Percentiles rank a stretch among this genome's conserved stretches.
Evolutionary conservation across 148 eudicot species (phyloP).

Genomic region (Chenopodium berlandieri): DNA sequence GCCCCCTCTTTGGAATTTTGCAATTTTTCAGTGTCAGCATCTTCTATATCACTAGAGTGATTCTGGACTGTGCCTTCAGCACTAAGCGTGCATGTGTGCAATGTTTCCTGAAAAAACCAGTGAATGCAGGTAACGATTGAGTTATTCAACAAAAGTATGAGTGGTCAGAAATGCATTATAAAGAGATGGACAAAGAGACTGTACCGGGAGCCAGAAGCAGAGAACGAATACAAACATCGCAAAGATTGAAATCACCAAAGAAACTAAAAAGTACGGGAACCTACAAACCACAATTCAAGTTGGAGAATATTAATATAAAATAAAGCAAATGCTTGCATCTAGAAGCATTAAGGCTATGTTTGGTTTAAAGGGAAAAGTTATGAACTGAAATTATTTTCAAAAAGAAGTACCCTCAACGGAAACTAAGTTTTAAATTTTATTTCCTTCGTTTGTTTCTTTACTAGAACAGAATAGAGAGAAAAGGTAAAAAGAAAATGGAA

Average conservation of each 20-base stretch:
- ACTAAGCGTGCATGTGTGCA: conserved; percentile 34
- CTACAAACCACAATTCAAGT: conserved; percentile 28
- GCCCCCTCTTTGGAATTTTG: conserved; percentile 11
- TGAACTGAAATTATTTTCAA: not conserved
- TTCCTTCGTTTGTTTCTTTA: no score
- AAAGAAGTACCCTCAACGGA: no score
- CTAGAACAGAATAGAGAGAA: no score
- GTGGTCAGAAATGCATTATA: not conserved
- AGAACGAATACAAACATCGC: conserved; percentile 36
- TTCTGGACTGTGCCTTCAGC: conserved; percentile 16
- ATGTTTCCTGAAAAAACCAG: conserved; percentile 42
- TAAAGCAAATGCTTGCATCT: not conserved
- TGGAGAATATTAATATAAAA: not conserved
- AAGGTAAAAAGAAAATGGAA: no score
- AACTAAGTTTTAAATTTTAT: no score
- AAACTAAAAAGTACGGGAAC: conserved; percentile 54
- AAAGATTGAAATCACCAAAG: conserved; percentile 43
- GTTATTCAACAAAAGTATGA: not conserved
- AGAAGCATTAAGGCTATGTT: not conserved
- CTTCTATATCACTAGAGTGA: conserved; percentile 23
- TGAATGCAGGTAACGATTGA: not conserved
- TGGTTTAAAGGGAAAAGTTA: not conserved
- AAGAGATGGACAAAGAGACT: conserved; percentile 1
- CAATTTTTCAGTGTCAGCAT: conserved; percentile 21
- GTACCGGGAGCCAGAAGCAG: conserved; percentile 58